Conservation (phyloP, 2,329 filamentous ascomycete species). For the Clonostachys chloroleuca region DNA sequence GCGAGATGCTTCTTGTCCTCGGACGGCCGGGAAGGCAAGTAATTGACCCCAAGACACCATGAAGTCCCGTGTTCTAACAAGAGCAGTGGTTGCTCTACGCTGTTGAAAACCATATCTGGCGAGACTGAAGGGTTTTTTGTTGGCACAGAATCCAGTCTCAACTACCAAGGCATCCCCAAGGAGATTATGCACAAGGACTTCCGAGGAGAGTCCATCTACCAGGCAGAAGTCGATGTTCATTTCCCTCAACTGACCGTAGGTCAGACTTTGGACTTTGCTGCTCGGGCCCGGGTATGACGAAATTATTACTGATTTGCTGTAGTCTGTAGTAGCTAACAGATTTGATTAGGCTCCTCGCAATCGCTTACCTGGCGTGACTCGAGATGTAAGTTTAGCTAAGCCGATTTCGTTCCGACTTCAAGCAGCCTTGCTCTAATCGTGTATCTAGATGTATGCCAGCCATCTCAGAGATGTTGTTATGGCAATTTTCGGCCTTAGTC, state of each 20-base stretch:
- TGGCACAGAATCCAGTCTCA: slow-evolving; percentile 54
- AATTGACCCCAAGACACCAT: no score
- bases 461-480: slow-evolving; percentile 49
- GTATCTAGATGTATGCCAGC: slow-evolving; percentile 24
- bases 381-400: no score
- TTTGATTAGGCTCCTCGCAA: no score
- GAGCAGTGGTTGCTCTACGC: slow-evolving; percentile 55
- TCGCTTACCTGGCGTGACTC: no score
- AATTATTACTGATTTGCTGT: slow-evolving; percentile 37
- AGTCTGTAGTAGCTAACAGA: slow-evolving; percentile 20
- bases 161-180: slow-evolving; percentile 57
- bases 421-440: no score
- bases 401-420: no score
- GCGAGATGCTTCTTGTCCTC: slow-evolving; percentile 53
- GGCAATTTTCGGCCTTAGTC: slow-evolving; percentile 49
- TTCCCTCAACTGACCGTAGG: slow-evolving; percentile 55
- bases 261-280: slow-evolving; percentile 59
- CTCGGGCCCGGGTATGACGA: slow-evolving; percentile 43
- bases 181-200: slow-evolving; percentile 50
- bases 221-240: slow-evolving; percentile 59
- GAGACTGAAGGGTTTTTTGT: slow-evolving; percentile 63
- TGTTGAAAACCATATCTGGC: slow-evolving; percentile 51
- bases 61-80: no score
- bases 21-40: slow-evolving; percentile 37
- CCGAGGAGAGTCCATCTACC: slow-evolving; percentile 62